Base-by-base conservation (phyloP, 1,139 yeast genomes). In the Zhuliangozyma parablackwelliae region DNA sequence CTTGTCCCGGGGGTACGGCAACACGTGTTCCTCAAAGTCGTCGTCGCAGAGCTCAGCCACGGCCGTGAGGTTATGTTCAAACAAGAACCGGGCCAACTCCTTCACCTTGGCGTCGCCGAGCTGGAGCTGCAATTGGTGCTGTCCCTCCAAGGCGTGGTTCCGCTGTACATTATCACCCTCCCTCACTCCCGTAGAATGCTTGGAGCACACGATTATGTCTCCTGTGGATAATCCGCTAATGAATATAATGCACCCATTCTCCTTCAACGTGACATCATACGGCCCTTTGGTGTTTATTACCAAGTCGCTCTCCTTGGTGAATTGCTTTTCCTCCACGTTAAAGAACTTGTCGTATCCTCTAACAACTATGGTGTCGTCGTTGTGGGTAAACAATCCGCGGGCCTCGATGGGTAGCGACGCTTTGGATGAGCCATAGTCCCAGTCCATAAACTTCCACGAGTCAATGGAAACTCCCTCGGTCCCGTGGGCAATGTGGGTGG, bases 291-390 rank as follows among this genome's bases (percentile, higher is more conserved):
- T 82, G 20, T 68, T 53, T 1, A 49, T 40, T 28, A 56, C 50
- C 21, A 90, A 57, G 46, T 55, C 53, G 0, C 61, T 63, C 66
- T 79, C 69, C 37, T 64, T 70, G 0, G 95, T 83, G 3, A 50
- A 49, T 0, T 63, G 49, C 1, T 75, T 70, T 54, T 94, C 98
- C 40, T 70, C 76, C 9, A 88, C 68, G 53, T 85, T 90, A 72
- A 89, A 94, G 57, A 94, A 94, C 62, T 94, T 94, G 60, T 94
- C 94, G 56, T 94, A 94, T 0, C 99, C 98, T 48, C 99, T 66
- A 1, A 83, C 81, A 1, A 78, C 80, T 21, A 94, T 83, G 16
- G 49, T 50, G 10, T 54, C 45, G 29, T 72, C 69, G 12, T 65
- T 59, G 3, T 56, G 42, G 0, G 95, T 86, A 53, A 92, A 92